Conservation (phyloP, 192 early-diverging fungal genomes). For the Backusella liffmaniae region DNA sequence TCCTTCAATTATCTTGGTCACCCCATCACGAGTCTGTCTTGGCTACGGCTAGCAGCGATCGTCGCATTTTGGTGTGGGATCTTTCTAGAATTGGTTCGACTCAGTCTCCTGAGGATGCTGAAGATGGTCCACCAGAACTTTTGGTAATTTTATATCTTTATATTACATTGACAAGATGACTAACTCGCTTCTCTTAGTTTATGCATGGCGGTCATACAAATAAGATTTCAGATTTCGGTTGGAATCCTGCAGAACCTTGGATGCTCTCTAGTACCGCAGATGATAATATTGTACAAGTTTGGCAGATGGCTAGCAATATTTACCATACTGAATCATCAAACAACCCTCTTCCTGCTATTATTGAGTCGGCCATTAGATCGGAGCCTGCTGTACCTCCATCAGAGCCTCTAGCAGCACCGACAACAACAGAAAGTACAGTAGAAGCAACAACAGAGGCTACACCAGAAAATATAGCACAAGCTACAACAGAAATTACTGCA, state of each 20-base stretch:
- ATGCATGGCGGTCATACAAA: constrained; percentile 98
- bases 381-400: not conserved
- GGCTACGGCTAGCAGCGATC: constrained; percentile 87
- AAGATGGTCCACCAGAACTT: constrained; percentile 97
- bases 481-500: not conserved
- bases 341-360: not conserved
- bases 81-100: constrained; percentile 89
- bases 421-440: not conserved
- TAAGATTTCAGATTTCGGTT: constrained; percentile 93
- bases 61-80: constrained; percentile 95
- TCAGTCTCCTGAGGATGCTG: constrained; percentile 91
- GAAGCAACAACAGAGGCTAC: not conserved
- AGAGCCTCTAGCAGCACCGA: not conserved
- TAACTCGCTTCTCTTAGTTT: constrained; percentile 56
- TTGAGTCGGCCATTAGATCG: not conserved
- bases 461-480: too few species aligned
- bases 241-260: constrained; percentile 96
- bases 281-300: constrained; percentile 97
- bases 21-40: constrained; percentile 91
- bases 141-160: constrained; percentile 51
- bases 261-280: constrained; percentile 92
- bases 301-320: constrained; percentile 79
- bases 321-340: not conserved
- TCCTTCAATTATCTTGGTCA: constrained; percentile 92
- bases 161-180: not conserved